Conservation (phyloP, 1,284 basidiomycete genomes). For the Wallemia mellicola region DNA sequence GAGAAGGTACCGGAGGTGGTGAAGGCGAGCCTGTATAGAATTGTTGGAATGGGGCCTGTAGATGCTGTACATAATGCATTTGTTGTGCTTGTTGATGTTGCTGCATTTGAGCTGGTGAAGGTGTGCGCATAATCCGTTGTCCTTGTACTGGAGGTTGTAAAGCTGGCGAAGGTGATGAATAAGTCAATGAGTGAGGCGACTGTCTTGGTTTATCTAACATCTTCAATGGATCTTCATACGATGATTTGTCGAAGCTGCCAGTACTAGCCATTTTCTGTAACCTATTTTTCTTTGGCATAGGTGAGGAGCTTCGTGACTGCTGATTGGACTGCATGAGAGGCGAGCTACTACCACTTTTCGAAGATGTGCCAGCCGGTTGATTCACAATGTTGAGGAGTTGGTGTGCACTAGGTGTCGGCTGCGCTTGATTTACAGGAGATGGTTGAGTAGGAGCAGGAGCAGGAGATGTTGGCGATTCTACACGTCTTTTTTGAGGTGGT, state of each 20-base stretch:
- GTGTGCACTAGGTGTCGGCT: not conserved
- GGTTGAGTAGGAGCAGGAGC: not conserved
- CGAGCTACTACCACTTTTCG: too few species aligned
- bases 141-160: not conserved
- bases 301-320: not conserved
- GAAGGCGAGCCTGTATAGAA: not conserved
- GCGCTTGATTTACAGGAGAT: not conserved
- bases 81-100: not conserved
- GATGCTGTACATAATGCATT: not conserved
- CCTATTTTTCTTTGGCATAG: not conserved
- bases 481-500: not conserved
- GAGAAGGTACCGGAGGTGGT: not conserved
- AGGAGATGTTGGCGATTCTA: not conserved
- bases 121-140: not conserved
- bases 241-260: not conserved
- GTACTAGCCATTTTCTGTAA: not conserved
- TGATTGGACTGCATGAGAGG: not conserved
- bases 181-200: not conserved
- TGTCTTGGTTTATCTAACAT: not conserved
- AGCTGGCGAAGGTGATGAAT: too few species aligned
- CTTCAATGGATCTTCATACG: not conserved
- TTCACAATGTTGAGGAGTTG: not conserved
- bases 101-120: not conserved
- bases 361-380: not conserved
- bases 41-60: not conserved